Base-by-base conservation (phyloP, 2,329 filamentous ascomycete genomes). In the Hyphodiscus sp. region DNA sequence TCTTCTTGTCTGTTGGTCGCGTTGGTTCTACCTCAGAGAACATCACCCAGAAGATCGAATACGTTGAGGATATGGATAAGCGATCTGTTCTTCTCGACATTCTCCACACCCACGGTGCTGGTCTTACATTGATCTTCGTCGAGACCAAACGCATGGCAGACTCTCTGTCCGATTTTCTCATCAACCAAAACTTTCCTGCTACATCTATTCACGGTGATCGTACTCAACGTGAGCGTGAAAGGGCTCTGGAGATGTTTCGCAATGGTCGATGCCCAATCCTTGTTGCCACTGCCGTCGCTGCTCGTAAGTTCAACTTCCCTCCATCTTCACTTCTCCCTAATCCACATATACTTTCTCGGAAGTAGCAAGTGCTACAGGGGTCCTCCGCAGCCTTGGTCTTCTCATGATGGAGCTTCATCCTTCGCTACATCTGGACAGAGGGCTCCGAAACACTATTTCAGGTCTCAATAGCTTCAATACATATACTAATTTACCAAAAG, bases 91-190 rank as follows among this genome's bases (percentile, higher is more conserved):
- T 99, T 47, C 83, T 99, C 57, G 94, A 99, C 67, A 97, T 99
- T 62, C 85, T 99, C 52, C 92, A 97, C 80, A 96, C 90, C 43
- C 90, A 96, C 67, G 89, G 86, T 55, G 87, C 77, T 57, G 91
- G 91, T 68, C 80, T 97, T 57, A 97, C 92, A 16, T 78, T 99
- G 58, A 96, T 99, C 70, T 99, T 99, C 75, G 94, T 99, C 59
- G 94, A 97, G 80, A 97, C 94, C 58, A 99, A 99, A 86, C 92
- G 94, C 65, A 97, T 97, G 91, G 94, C 94, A 57, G 94, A 99
- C 73, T 92, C 91, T 16, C 80, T 99, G 51, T 97, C 91, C 58
- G 94, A 99, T 71, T 99, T 96, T 80, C 78, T 99, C 57, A 95
- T 97, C 78, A 96, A 96, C 79, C 92, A 97, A 75, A 91, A 85